Conservation (phyloP, 345 rosid genomes). For the Populus tremula region DNA sequence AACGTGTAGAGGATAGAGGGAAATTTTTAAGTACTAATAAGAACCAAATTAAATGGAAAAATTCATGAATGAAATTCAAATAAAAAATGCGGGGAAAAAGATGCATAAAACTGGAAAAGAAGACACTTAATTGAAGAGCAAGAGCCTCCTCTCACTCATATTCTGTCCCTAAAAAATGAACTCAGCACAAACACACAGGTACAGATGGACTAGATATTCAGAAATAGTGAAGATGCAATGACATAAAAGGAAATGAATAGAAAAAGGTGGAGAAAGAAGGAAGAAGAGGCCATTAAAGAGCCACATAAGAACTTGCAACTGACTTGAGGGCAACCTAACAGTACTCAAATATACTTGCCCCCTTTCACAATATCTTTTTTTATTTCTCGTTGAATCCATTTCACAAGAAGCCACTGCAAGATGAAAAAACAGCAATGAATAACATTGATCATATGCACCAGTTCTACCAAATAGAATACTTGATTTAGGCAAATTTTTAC, state of each 20-base stretch:
- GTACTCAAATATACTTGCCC: slow-evolving; percentile 41
- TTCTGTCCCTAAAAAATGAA: slow-evolving; percentile 5
- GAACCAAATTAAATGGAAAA: neutral
- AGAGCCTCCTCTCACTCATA: slow-evolving; percentile 1
- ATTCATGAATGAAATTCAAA: neutral
- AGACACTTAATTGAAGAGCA: neutral
- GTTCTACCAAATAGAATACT: slow-evolving; percentile 8
- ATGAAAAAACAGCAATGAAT: neutral
- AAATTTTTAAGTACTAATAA: neutral
- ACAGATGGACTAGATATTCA: neutral
- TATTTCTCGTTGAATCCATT: slow-evolving; percentile 61
- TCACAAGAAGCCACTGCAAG: slow-evolving; percentile 58
- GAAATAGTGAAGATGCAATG: neutral
- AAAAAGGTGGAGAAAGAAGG: neutral
- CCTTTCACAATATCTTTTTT: slow-evolving; percentile 48
- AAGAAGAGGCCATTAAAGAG: neutral
- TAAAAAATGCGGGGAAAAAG: neutral
- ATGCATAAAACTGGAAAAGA: neutral
- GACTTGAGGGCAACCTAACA: neutral
- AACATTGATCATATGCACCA: neutral
- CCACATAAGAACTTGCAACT: slow-evolving; percentile 2
- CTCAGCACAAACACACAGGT: neutral
- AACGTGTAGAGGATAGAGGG: neutral
- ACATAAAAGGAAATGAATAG: neutral
- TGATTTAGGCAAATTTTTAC: slow-evolving; percentile 29